Evolutionary conservation across 208 protist species (phyloP).

Genomic region (Leishmania gerbilli): DNA sequence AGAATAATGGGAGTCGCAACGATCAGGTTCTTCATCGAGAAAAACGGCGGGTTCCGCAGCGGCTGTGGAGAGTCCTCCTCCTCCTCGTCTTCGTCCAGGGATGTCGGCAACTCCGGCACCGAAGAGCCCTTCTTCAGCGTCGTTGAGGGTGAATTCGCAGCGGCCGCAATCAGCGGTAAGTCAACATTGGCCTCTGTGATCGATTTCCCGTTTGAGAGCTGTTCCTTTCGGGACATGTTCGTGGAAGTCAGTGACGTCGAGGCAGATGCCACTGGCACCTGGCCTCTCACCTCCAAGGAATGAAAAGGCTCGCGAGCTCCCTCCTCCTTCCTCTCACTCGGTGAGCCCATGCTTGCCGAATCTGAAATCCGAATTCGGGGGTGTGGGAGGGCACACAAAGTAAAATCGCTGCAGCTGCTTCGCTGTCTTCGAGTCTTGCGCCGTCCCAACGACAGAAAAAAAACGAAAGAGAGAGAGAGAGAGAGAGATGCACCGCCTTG

Average conservation of each 20-base stretch:
- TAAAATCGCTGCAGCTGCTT: background rate
- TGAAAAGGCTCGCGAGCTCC: background rate
- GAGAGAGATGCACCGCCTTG: no score
- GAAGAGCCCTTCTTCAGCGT: background rate
- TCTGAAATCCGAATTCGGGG: background rate
- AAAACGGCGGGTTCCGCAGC: background rate
- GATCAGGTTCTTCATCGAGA: slow-evolving; percentile 14
- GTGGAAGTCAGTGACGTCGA: background rate
- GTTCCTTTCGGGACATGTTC: background rate
- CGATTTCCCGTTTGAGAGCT: background rate
- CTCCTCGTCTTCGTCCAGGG: background rate
- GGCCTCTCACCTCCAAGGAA: background rate
- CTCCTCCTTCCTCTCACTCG: background rate
- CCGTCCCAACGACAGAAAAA: no score
- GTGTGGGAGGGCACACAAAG: background rate
- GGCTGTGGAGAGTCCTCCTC: background rate
- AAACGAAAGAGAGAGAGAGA: no score
- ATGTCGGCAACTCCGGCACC: background rate
- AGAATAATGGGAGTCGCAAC: slow-evolving; percentile 25
- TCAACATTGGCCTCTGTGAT: background rate
- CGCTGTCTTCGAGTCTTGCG: no score
- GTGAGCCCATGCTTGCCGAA: background rate
- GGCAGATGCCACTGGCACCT: background rate
- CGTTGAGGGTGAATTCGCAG: background rate
- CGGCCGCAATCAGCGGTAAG: background rate